Base-by-base conservation (phyloP, 2,329 filamentous ascomycete genomes). In the Cordyceps cateniannulata region DNA sequence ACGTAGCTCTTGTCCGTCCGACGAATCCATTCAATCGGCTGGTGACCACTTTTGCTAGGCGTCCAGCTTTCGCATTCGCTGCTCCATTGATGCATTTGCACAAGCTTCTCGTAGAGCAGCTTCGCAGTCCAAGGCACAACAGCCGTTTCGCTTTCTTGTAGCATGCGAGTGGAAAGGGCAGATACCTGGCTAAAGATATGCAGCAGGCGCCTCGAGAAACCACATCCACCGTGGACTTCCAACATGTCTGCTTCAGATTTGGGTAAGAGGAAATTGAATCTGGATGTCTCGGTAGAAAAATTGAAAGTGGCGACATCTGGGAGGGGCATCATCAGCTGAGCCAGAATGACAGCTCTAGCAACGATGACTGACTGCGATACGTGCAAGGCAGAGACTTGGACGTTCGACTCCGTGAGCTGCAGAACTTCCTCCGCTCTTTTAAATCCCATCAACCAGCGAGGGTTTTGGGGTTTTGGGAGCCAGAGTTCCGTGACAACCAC, bases 151-250 rank as follows among this genome's bases (percentile, higher is more conserved):
- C 66, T 67, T n/a, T 75, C 70, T 51, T 75, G 72, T 32, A 69
- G 65, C 29, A 75, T 54, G 12, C 71, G 68, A 5, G 73, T 69
- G 24, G 73, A 68, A 42, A 72, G 69, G 59, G 72, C 72, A 5
- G 75, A 75, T 32, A 77, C 71, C 49, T n/a, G n/a, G n/a, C n/a
- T n/a, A n/a, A n/a, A n/a, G n/a, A n/a, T n/a, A n/a, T n/a, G n/a
- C n/a, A n/a, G n/a, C n/a, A n/a, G n/a, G n/a, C n/a, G n/a, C n/a
- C n/a, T n/a, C n/a, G n/a, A n/a, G n/a, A n/a, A n/a, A 10, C 75
- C 75, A 52, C 75, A 77, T 0, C 73, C 75, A 8, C 75, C 75
- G 51, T 77, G 75, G 5, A 77, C 74, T 56, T 75, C 68, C 35
- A 69, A 71, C 63, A 72, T 70, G 12, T 75, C 72, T 22, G 61